Percentiles rank a stretch among this genome's conserved stretches.
phyloP scores from a whole-genome alignment of 305 asterid genomes.

The Fraxinus greggii region DNA sequence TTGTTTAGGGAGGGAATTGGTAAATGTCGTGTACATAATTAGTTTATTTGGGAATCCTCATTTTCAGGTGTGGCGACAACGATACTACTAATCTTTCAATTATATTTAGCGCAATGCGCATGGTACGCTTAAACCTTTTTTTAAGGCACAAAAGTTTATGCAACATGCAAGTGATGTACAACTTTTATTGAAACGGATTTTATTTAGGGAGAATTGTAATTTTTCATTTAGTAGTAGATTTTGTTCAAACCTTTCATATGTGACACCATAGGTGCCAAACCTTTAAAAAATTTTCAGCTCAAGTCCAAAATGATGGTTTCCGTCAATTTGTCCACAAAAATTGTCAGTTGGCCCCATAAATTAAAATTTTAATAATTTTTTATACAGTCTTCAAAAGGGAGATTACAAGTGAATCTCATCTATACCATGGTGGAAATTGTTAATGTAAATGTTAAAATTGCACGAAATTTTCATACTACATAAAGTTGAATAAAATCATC shows the following conservation, averaged over 20 bases:
- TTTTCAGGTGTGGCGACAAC: too few species aligned
- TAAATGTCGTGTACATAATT: too few species aligned
- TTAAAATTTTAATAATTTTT: too few species aligned
- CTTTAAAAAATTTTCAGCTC: background rate
- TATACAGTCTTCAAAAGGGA: background rate
- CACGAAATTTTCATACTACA: background rate
- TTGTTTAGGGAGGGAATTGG: background rate
- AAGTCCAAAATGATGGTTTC: background rate
- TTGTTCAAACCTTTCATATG: too few species aligned
- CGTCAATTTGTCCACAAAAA: too few species aligned
- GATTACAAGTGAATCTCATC: background rate
- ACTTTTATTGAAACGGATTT: too few species aligned
- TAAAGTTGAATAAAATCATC: background rate
- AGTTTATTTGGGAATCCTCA: too few species aligned
- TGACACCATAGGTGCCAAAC: too few species aligned
- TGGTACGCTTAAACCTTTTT: background rate
- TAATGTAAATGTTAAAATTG: background rate
- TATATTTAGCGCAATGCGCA: background rate
- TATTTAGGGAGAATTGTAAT: too few species aligned
- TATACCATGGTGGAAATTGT: background rate
- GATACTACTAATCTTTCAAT: too few species aligned
- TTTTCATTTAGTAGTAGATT: too few species aligned
- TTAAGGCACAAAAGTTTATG: background rate
- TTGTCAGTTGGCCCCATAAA: too few species aligned
- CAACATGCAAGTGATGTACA: background rate